A percentile compares a stretch with the other conserved stretches of the same genome.
Conservation (phyloP, 345 rosid species). For the Eucalyptus decipiens region DNA sequence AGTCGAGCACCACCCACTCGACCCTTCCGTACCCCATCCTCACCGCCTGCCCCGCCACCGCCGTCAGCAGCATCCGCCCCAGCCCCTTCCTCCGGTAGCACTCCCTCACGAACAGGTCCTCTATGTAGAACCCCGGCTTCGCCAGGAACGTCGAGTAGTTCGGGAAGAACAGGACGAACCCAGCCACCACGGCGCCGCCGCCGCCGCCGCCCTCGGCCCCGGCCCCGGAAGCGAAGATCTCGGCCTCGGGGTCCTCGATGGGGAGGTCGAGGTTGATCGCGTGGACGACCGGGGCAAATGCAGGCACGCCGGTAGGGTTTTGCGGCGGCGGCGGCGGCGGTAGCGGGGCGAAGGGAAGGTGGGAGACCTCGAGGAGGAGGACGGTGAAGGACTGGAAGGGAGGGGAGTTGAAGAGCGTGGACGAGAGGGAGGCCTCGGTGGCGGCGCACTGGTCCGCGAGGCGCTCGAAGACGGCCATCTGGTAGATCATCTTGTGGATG, state of each 20-base stretch:
- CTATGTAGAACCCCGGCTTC: conserved; percentile 79
- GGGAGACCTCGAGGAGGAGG: conserved; percentile 74
- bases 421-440: conserved; percentile 60
- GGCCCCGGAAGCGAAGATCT: conserved; percentile 19
- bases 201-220: not conserved
- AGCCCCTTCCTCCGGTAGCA: conserved; percentile 72
- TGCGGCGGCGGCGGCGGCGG: not conserved
- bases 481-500: conserved; percentile 84
- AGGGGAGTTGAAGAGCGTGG: conserved; percentile 66
- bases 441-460: conserved; percentile 63
- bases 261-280: conserved; percentile 35
- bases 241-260: conserved; percentile 41
- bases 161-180: conserved; percentile 76
- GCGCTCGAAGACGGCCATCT: conserved; percentile 80
- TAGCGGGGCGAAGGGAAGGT: conserved; percentile 16
- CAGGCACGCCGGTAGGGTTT: not conserved
- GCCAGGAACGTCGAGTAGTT: conserved; percentile 58
- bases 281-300: conserved; percentile 26
- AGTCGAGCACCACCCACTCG: conserved; percentile 86
- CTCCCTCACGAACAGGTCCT: conserved; percentile 77
- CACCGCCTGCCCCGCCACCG: conserved; percentile 84
- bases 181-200: conserved; percentile 44
- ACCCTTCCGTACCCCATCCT: conserved; percentile 85
- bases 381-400: conserved; percentile 76
- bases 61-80: conserved; percentile 61